These are phyloP conservation scores for Cladophialophora immunda DNA, from an alignment of 2,329 filamentous ascomycete genomes.

Conservation along the genomic window DNA sequence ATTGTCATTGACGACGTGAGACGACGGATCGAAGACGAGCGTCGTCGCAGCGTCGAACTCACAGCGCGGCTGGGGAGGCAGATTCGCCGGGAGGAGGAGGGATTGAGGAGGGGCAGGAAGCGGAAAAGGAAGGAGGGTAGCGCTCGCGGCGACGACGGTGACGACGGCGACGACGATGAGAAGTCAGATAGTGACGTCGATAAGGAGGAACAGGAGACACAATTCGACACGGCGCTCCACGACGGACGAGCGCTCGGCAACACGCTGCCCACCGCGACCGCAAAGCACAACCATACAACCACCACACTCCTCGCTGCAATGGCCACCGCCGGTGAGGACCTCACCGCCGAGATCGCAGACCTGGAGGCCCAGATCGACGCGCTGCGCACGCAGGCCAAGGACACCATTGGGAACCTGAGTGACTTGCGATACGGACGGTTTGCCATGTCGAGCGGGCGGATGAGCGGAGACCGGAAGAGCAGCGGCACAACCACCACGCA, in stretches of 20 bases:
- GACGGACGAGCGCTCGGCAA: constrained; percentile 11
- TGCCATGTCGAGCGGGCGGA: constrained; percentile 4
- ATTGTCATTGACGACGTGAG: constrained; percentile 73
- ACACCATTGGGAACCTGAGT: constrained; percentile 76
- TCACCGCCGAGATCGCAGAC: constrained; percentile 73
- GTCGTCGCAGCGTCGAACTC: constrained; percentile 48
- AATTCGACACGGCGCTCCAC: constrained; percentile 29
- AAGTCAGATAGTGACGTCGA: too few relatives aligned
- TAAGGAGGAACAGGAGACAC: constrained; percentile 2
- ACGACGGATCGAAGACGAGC: constrained; percentile 71
- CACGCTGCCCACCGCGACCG: constrained; percentile 9
- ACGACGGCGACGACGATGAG: not conserved
- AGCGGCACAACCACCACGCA: not conserved
- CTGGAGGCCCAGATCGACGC: constrained; percentile 71
- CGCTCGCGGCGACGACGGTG: constrained; percentile 26
- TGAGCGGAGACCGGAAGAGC: not conserved
- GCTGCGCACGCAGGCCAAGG: constrained; percentile 68
- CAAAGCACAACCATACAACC: constrained; percentile 62
- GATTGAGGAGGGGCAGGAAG: constrained; percentile 49
- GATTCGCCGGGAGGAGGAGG: constrained; percentile 46
- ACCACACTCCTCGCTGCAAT: constrained; percentile 73
- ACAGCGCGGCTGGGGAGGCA: constrained; percentile 28
- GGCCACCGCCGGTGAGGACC: constrained; percentile 68
- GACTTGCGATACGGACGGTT: constrained; percentile 84
- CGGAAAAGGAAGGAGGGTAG: constrained; percentile 39